Conservation (phyloP, 331 rosid species). For the Rhamnella rubrinervis region DNA sequence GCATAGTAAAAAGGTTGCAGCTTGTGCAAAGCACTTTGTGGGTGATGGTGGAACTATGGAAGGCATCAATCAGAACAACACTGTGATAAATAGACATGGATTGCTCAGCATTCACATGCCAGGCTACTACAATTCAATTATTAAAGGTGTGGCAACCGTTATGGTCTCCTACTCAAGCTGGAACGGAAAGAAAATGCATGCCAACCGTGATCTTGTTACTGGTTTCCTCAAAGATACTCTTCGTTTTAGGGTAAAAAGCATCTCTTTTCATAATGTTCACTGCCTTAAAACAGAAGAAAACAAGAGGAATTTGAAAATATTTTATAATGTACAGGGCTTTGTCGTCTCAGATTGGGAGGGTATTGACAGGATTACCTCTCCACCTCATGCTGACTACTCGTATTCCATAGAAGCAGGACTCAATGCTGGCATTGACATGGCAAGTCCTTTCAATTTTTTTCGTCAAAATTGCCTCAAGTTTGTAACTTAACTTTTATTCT, state of each 20-base stretch:
- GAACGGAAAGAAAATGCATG: constrained; percentile 72
- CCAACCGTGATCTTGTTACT: constrained; percentile 49
- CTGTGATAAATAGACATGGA: constrained; percentile 42
- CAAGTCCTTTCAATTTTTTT: constrained; percentile 1
- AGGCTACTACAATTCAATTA: constrained; percentile 46
- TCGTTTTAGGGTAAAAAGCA: constrained; percentile 51
- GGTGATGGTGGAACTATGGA: constrained; percentile 75
- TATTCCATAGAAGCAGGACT: constrained; percentile 60
- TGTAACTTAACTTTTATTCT: constrained; percentile 1
- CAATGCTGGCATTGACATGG: constrained; percentile 78
- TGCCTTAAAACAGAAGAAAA: background rate
- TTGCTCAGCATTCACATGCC: constrained; percentile 68
- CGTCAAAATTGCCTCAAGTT: constrained; percentile 6
- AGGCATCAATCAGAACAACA: constrained; percentile 63
- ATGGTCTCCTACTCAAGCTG: constrained; percentile 76
- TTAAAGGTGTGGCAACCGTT: constrained; percentile 62
- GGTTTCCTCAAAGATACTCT: constrained; percentile 60
- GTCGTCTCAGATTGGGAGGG: constrained; percentile 78
- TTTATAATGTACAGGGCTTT: constrained; percentile 51
- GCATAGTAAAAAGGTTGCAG: constrained; percentile 42
- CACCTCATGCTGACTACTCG: constrained; percentile 58
- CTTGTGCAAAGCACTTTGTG: constrained; percentile 67
- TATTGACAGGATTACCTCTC: constrained; percentile 65
- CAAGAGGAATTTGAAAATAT: background rate
- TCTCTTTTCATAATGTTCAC: background rate